phyloP scores from a whole-genome alignment of 306 rosid genomes.

The Castanopsis chinensis region DNA sequence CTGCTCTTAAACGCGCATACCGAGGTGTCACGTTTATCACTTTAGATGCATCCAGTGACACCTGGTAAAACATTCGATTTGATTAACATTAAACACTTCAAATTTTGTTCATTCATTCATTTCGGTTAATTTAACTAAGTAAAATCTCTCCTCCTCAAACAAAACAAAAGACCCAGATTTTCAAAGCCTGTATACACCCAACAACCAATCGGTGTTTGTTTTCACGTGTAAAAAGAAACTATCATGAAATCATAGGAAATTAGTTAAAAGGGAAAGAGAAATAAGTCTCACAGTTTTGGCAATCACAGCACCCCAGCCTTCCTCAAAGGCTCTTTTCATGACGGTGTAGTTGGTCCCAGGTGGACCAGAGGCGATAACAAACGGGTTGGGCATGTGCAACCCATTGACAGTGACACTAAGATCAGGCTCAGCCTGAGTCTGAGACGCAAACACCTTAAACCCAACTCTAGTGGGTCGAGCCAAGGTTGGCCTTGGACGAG shows the following conservation, averaged over 20 bases:
- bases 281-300: conserved; percentile 82
- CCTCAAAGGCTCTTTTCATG: conserved; percentile 97
- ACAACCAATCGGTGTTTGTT: no score
- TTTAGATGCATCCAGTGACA: conserved; percentile 87
- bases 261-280: background rate
- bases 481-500: conserved; percentile 26
- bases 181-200: no score
- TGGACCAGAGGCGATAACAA: conserved; percentile 96
- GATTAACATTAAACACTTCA: no score
- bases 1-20: conserved; percentile 79
- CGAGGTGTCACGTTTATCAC: conserved; percentile 95
- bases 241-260: no score
- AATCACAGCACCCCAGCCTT: conserved; percentile 99
- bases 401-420: conserved; percentile 89
- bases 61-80: conserved; percentile 36
- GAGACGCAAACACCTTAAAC: conserved; percentile 66
- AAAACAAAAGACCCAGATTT: no score
- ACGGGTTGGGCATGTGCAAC: conserved; percentile 84
- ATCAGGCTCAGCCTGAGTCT: conserved; percentile 69
- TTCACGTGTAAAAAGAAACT: no score
- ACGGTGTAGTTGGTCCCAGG: conserved; percentile 99
- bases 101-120: no score
- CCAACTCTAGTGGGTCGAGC: conserved; percentile 48
- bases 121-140: no score
- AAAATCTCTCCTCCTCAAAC: no score